phyloP scores from a whole-genome alignment of 768 basidiomycete species.

The Rhodotorula taiwanensis region DNA sequence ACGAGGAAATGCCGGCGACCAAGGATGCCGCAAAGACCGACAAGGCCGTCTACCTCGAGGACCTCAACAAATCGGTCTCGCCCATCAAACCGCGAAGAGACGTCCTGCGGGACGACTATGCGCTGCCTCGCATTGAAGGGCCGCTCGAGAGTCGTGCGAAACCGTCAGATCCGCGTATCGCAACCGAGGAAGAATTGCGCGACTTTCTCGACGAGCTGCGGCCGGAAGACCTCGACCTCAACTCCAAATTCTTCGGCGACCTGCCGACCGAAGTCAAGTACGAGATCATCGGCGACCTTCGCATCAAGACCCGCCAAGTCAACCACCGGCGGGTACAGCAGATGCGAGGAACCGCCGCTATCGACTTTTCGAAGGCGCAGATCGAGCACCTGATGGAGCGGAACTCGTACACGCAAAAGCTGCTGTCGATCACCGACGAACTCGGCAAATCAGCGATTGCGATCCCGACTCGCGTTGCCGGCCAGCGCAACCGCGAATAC shows the following conservation, averaged over 20 bases:
- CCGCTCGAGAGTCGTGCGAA: conserved; percentile 59
- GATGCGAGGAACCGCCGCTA: conserved; percentile 77
- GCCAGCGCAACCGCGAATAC: conserved; percentile 89
- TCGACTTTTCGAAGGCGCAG: conserved; percentile 95
- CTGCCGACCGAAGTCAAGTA: conserved; percentile 95
- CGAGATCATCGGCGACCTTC: conserved; percentile 92
- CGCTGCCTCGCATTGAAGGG: conserved; percentile 68
- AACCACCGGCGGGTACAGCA: conserved; percentile 83
- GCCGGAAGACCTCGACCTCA: conserved; percentile 88
- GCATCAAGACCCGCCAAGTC: conserved; percentile 88
- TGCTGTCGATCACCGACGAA: conserved; percentile 81
- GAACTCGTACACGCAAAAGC: conserved; percentile 84
- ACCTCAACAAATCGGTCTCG: conserved; percentile 50
- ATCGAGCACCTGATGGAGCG: conserved; percentile 82
- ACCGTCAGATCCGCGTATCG: conserved; percentile 80
- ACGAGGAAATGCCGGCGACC: conserved; percentile 50
- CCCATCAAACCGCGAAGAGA: conserved; percentile 43
- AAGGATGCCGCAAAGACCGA: conserved; percentile 55
- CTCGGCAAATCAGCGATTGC: conserved; percentile 60
- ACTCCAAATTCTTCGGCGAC: conserved; percentile 79
- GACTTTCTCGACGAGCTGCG: conserved; percentile 92
- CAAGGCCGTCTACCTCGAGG: conserved; percentile 79
- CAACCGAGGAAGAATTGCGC: conserved; percentile 90
- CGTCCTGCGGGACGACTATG: conserved; percentile 67
- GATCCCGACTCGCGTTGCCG: conserved; percentile 89